Evolutionary conservation across 2,329 filamentous ascomycete species (phyloP), one percentile per base, ranked within the genome.

Genomic region (Aureobasidium sp.): DNA sequence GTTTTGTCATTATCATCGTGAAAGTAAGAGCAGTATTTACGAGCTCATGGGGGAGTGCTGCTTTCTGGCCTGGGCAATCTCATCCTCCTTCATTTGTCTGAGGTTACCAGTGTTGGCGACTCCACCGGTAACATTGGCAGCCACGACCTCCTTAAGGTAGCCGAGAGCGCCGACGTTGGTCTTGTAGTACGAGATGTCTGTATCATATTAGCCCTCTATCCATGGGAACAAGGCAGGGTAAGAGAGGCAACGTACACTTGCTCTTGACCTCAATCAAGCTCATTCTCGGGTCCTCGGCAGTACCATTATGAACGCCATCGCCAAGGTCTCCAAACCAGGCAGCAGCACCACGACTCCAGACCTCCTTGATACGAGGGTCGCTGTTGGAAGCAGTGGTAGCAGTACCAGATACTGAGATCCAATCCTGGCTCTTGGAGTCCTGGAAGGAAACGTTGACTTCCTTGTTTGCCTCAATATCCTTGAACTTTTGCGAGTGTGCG

Each of bases 321-420:
- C 77, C 77, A 15, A 81, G 65, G 64, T 82, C 78, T 5, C 79
- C 79, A 61, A 81, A 81, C 79, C 79, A 82, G 6, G 77, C 78
- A 2, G 68, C 71, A 1, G 75, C 71, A 47, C 63, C 68, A 15
- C 72, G 70, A 61, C 66, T 74, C 67, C 75, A 79, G 41, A 81
- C 66, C 37, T 81, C 76, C 69, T 79, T 78, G 72, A 81, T 80
- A 41, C 78, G 67, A 1, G 78, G 76, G 64, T 82, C 79, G 10
- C 68, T 69, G 68, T 78, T 80, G 39, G 69, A 69, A 44, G 69
- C 69, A 1, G 73, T 78, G 8, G 71, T 74, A 0, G 74, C 77
- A 7, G 71, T 74, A 5, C 79, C 79, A 0, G 77, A 73, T 37
- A 82, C 69, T 62, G 72, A 76, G 48, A 77, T 73, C 79, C 79